Base-by-base conservation (phyloP, 192 early-diverging fungal genomes). In the Coemansia sp. region DNA sequence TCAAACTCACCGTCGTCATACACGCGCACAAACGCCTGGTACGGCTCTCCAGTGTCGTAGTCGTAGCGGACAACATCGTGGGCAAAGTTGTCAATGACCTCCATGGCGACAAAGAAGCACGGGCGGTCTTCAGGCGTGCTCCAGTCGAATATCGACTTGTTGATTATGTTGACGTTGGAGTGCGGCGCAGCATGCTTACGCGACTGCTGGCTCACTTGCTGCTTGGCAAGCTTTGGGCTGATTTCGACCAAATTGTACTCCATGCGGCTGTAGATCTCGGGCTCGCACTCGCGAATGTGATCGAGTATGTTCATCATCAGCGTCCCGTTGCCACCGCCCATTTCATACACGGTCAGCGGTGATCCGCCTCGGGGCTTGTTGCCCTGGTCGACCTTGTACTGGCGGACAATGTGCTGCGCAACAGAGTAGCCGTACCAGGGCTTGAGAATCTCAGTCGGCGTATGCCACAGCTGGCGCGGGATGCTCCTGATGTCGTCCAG, bases 31-130 rank as follows among this genome's bases (percentile, higher is more conserved):
- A 96, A 62, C 10, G 88, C 95, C 72, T 97, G 93, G 17, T 87
- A 77, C 6, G 96, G 91, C 41, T 87, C 87, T 15, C 87, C 86
- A 2, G 89, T 90, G 0, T 85, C 82, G 39, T 76, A 71, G 61
- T 95, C 90, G 71, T 96, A 96, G 14, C 97, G 89, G 51, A 99
- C 89, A 37, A 98, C 65, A 70, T 99, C 97, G 68, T 99, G 97
- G 6, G 97, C 87, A 76, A 99, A 93, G 67, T 99, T 99, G 80
- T 99, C 97, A 36, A 99, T 87, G 46, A 99, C 96, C 73, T 99
- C 97, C 94, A 96, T 94, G 5, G 93, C 96, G 14, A 99, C 83
- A 67, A 99, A 91, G 78, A 94, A 98, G 71, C 96, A 98, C 22
- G 87, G 70, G 17, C 92, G 86, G 8, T 82, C 73, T 14, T 91